Evolutionary conservation across 2,329 filamentous ascomycete species (phyloP), one percentile per base, ranked within the genome.

Genomic region (Xylaria polymorpha): DNA sequence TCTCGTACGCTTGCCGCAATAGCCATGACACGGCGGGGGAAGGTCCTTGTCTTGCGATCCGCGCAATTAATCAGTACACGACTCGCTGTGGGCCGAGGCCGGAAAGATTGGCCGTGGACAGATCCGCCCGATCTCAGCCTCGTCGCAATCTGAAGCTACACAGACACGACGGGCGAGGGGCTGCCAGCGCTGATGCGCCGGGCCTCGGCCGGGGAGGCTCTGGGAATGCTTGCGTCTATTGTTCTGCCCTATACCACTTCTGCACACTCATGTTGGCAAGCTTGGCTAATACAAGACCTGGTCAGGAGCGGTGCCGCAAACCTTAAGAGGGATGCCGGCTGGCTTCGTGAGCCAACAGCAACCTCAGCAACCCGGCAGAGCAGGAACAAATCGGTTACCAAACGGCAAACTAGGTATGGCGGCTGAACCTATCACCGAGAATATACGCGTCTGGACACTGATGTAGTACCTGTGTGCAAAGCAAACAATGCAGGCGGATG

Each of bases 321-420:
- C 87, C 76, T 79, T 91, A 75, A 86, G 88, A 74, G 87, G 87
- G 75, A 85, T 91, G 81, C 88, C 88, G 63, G 84, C 84, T 75
- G 86, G 85, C 71, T 91, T 90, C 78, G 85, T 84, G 73, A 83
- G 83, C 74, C 87, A 69, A 58, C 88, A 87, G 79, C 87, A 88
- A 79, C 84, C 84, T 67, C 88, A 89, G 75, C 85, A 84, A 73
- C 78, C 83, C 73, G 86, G 82, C 64, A 85, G 89, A 77, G 82
- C 83, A 71, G 85, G 85, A 50, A 84, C 88, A 63, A 87, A 79
- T 78, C 85, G 89, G 77, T 83, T 91, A 85, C 88, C 88, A 67
- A 90, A 89, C 74, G 88, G 88, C 64, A 91, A 91, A 80, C 80
- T 90, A 84, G 86, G 89, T 91, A 85, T 79, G 83, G 75, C 71